These are phyloP conservation scores for Coniochaeta sp. DNA, from an alignment of 2,329 filamentous ascomycete genomes.

Conservation along the genomic window DNA sequence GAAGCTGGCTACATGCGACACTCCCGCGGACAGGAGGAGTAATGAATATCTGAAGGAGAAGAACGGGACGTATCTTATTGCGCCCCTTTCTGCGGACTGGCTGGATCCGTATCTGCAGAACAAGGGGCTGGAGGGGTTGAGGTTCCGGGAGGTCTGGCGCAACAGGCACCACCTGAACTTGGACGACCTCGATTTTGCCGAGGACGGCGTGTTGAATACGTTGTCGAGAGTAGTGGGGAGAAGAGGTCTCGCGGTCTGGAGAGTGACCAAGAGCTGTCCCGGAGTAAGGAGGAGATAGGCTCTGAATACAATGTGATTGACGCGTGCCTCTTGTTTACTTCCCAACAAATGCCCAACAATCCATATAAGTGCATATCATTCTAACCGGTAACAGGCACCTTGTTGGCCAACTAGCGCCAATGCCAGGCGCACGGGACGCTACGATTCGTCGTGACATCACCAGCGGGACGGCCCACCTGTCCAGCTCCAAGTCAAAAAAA, in stretches of 20 bases:
- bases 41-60: slow-evolving; percentile 52
- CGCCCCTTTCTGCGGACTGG: slow-evolving; percentile 65
- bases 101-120: slow-evolving; percentile 56
- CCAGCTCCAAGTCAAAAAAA: neutral
- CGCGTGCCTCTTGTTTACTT: too few relatives aligned
- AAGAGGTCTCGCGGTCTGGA: slow-evolving; percentile 55
- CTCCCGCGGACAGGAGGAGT: slow-evolving; percentile 46
- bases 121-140: slow-evolving; percentile 51
- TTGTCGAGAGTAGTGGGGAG: slow-evolving; percentile 59
- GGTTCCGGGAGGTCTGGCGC: slow-evolving; percentile 65
- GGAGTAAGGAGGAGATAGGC: slow-evolving; percentile 5
- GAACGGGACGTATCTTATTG: slow-evolving; percentile 63
- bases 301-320: neutral
- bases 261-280: slow-evolving; percentile 55
- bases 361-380: neutral
- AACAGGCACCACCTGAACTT: slow-evolving; percentile 64
- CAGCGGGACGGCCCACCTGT: neutral
- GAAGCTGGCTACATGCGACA: slow-evolving; percentile 56
- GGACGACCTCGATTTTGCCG: slow-evolving; percentile 73
- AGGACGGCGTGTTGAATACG: slow-evolving; percentile 69
- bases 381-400: neutral
- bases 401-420: neutral
- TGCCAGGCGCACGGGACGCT: neutral
- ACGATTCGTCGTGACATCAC: slow-evolving; percentile 1
- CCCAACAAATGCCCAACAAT: neutral